Conservation (phyloP, 192 early-diverging fungal species). For the Gigaspora rosea region DNA sequence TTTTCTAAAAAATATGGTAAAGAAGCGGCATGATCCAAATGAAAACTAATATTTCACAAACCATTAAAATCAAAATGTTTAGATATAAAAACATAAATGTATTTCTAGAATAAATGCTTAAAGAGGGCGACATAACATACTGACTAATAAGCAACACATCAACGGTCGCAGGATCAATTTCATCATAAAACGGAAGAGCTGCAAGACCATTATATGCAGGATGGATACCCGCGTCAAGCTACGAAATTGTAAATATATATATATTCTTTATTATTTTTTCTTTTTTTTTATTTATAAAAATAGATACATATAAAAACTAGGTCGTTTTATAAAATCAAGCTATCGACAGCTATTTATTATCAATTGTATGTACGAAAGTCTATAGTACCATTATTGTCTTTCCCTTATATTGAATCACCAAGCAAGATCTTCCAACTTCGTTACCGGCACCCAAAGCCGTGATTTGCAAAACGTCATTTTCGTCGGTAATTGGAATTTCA, state of each 20-base stretch:
- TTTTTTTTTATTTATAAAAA: background rate
- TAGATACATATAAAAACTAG: background rate
- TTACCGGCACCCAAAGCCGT: conserved; percentile 96
- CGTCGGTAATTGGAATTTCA: conserved; percentile 40
- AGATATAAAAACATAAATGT: background rate
- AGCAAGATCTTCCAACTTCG: conserved; percentile 94
- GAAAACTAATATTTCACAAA: conserved; percentile 65
- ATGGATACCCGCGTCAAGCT: conserved; percentile 97
- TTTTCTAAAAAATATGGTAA: conserved; percentile 97
- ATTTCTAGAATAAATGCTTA: background rate
- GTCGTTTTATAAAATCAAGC: background rate
- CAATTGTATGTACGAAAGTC: background rate
- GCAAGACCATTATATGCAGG: conserved; percentile 89
- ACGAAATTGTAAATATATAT: conserved; percentile 6
- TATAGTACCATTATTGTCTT: conserved; percentile 87
- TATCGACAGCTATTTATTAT: conserved; percentile 3
- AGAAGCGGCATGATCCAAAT: conserved; percentile 95
- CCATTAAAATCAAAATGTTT: background rate
- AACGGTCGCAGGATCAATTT: conserved; percentile 85
- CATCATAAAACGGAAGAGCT: conserved; percentile 93
- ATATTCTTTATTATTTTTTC: conserved; percentile 13
- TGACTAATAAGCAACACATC: conserved; percentile 94
- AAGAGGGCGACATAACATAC: conserved; percentile 48
- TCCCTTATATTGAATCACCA: conserved; percentile 91
- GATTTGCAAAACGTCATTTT: conserved; percentile 83